Evolutionary conservation across 176 grass and related monocot genomes (phyloP).

Genomic region (Poa annua): DNA sequence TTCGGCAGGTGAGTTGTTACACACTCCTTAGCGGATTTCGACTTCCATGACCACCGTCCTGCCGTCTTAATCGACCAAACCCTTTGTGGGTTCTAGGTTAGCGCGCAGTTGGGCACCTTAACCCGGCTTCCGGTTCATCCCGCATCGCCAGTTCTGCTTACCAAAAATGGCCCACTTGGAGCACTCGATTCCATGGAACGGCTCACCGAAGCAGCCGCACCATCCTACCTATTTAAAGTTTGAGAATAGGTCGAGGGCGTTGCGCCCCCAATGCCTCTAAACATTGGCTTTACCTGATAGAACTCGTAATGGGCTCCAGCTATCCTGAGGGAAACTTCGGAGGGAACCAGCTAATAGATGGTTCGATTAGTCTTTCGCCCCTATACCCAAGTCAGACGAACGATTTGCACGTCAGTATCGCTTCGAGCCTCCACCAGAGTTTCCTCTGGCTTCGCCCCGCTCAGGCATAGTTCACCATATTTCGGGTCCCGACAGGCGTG

Average conservation of each 20-base stretch:
- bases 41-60: no score
- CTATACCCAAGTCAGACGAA: conserved; percentile 62
- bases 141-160: conserved; percentile 59
- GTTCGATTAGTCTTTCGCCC: conserved; percentile 77
- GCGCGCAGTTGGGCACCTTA: conserved; percentile 44
- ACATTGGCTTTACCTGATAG: conserved; percentile 86
- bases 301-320: conserved; percentile 64
- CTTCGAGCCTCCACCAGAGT: conserved; percentile 72
- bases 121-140: conserved; percentile 46
- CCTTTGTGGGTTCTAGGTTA: conserved; percentile 61
- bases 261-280: conserved; percentile 82
- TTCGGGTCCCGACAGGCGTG: conserved; percentile 82
- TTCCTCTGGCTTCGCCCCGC: conserved; percentile 66
- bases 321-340: conserved; percentile 84
- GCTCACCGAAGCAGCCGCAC: conserved; percentile 55
- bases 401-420: conserved; percentile 68
- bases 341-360: conserved; percentile 74
- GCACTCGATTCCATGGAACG: conserved; percentile 33
- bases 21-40: conserved; percentile 77
- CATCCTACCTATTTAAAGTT: conserved; percentile 90
- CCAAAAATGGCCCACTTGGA: conserved; percentile 63
- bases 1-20: conserved; percentile 86
- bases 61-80: no score
- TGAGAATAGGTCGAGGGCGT: conserved; percentile 85
- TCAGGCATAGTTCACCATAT: conserved; percentile 73